phyloP scores from a whole-genome alignment of 177 flowering plant species.

The Telopea speciosissima region DNA sequence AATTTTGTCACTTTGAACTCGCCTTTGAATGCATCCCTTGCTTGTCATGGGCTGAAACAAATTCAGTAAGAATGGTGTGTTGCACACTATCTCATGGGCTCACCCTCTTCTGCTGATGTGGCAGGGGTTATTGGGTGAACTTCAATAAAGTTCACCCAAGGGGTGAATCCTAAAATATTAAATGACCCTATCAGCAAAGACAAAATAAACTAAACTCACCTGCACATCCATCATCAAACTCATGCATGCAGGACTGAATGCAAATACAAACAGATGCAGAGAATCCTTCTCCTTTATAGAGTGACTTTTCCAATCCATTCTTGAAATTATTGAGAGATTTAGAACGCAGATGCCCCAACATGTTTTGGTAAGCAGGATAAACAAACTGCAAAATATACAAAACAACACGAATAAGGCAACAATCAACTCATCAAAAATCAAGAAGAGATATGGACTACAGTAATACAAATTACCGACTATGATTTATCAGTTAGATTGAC shows the following conservation, averaged over 20 bases:
- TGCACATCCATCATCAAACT: slow-evolving; percentile 68
- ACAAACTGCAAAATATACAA: slow-evolving; percentile 44
- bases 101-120: no score
- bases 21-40: no score
- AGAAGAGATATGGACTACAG: background rate
- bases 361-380: slow-evolving; percentile 64
- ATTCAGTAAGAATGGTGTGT: no score
- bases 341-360: slow-evolving; percentile 79
- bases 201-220: slow-evolving; percentile 29
- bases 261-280: slow-evolving; percentile 55
- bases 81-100: no score
- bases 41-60: no score
- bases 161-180: no score
- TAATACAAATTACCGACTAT: background rate
- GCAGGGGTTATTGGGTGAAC: no score
- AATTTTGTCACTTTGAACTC: no score
- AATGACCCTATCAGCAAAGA: background rate
- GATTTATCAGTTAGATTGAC: background rate
- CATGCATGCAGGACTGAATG: slow-evolving; percentile 34
- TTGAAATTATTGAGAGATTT: slow-evolving; percentile 59
- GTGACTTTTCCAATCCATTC: slow-evolving; percentile 57
- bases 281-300: slow-evolving; percentile 63
- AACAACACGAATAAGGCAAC: background rate
- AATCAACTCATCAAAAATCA: background rate
- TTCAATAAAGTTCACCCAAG: no score